Base-by-base conservation (phyloP, 2,329 filamentous ascomycete genomes). In the Aaosphaeria pasadenensis region DNA sequence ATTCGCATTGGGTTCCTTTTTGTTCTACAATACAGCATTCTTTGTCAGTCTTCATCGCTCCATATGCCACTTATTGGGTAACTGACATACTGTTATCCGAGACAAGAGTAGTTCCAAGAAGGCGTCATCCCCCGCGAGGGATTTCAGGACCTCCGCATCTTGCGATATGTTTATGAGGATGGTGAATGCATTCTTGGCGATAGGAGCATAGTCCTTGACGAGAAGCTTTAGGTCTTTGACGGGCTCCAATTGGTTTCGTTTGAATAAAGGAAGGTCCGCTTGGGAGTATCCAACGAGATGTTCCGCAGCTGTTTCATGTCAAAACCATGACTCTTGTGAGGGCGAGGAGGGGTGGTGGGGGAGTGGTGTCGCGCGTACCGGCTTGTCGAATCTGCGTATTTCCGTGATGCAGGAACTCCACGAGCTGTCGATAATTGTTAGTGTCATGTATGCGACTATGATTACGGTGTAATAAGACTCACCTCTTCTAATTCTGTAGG, bases 371-470 rank as follows among this genome's bases (percentile, higher is more conserved):
- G 17, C 17, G 17, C 72, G 60, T 74, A 88, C 85, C 85, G 57
- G 92, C 80, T 68, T 89, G 85, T 59, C 94, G 85, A 55, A 97
- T 90, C 68, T 96, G 88, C 39, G 90, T 89, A 68, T 95, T 96
- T 51, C 89, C 89, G 74, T 95, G 87, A 71, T 89, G 87, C 50
- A 97, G 88, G 73, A 97, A 96, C 69, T 91, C 90, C 52, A 96
- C 90, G 46, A 96, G 84, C 89, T 95, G 42, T 36, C 13, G 9
- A 36, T 9, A 36, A 36, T 36, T 11, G 2, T 36, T 3, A 36
- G 33, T n/a, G 33, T n/a, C 33, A n/a, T 36, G 2, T 9, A n/a
- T 36, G n/a, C 7, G n/a, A 9, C 9, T 36, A 36, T 9, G 33
- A n/a, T n/a, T 36, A 36, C 9, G 33, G 33, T n/a, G 7, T 13